phyloP scores from a whole-genome alignment of 2,329 filamentous ascomycete species.

The Fusarium multiceps region DNA sequence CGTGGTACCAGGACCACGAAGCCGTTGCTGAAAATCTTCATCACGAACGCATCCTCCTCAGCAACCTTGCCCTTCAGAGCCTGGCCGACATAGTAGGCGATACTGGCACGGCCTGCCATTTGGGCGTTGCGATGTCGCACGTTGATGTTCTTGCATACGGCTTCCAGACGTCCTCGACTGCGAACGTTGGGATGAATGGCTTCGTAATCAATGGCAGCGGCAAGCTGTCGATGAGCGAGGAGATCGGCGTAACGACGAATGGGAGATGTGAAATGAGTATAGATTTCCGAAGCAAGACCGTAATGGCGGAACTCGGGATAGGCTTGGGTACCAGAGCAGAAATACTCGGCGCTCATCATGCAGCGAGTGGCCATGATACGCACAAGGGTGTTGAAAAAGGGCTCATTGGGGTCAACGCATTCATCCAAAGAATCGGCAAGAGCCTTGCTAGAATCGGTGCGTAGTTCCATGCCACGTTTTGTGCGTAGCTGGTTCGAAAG shows the following conservation, averaged over 20 bases:
- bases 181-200: conserved; percentile 83
- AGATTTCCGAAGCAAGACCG: conserved; percentile 94
- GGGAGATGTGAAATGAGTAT: conserved; percentile 97
- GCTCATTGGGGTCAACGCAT: conserved; percentile 82
- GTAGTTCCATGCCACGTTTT: conserved; percentile 83
- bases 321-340: conserved; percentile 91
- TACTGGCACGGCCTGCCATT: conserved; percentile 90
- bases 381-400: conserved; percentile 98
- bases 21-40: conserved; percentile 97
- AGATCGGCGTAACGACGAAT: conserved; percentile 98
- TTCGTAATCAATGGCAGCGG: conserved; percentile 94
- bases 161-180: conserved; percentile 86
- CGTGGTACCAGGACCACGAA: conserved; percentile 96
- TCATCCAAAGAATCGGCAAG: conserved; percentile 90
- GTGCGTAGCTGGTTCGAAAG: conserved; percentile 89
- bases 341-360: conserved; percentile 99
- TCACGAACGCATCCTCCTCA: conserved; percentile 93
- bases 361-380: conserved; percentile 97
- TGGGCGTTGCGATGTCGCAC: conserved; percentile 96
- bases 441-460: conserved; percentile 88
- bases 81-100: conserved; percentile 98
- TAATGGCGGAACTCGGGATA: conserved; percentile 98
- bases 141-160: conserved; percentile 98
- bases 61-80: conserved; percentile 81
- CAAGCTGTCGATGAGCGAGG: conserved; percentile 91